A percentile compares a stretch with the other conserved stretches of the same genome.
phyloP scores from a whole-genome alignment of 495 filamentous ascomycete genomes.

The Aspergillus incahuasiensis region DNA sequence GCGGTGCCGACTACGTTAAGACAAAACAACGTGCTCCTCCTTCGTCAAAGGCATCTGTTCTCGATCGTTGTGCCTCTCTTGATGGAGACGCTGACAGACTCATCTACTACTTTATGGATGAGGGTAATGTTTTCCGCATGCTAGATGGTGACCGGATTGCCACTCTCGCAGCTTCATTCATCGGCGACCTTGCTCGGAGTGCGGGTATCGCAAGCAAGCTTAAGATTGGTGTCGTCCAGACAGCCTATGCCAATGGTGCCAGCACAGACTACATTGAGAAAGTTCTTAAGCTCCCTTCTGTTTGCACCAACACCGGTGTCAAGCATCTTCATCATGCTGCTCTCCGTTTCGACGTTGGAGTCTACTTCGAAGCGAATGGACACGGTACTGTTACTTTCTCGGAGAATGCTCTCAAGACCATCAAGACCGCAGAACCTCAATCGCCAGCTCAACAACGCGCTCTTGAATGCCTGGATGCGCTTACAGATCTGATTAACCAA shows the following conservation, averaged over 20 bases:
- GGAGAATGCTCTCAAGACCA: conserved; percentile 66
- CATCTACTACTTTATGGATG: conserved; percentile 90
- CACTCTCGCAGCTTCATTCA: conserved; percentile 88
- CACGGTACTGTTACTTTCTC: conserved; percentile 97
- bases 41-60: conserved; percentile 64
- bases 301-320: conserved; percentile 92
- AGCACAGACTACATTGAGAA: conserved; percentile 87
- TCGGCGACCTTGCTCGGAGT: conserved; percentile 76
- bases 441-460: conserved; percentile 86
- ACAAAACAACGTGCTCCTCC: conserved; percentile 90
- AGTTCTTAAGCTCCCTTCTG: conserved; percentile 80
- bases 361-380: conserved; percentile 98
- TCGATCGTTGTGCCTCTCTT: conserved; percentile 84
- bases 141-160: conserved; percentile 97
- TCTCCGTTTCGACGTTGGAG: conserved; percentile 82
- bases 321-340: conserved; percentile 97
- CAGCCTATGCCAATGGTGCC: conserved; percentile 96
- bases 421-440: conserved; percentile 73
- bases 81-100: conserved; percentile 95
- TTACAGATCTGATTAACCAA: conserved; percentile 92
- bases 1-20: conserved; percentile 95
- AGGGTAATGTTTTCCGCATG: conserved; percentile 76
- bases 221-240: conserved; percentile 91
- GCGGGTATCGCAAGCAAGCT: conserved; percentile 75
- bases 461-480: conserved; percentile 72